These are phyloP conservation scores for Pinus taeda DNA, from an alignment of 75 land plant species.

Conservation along the genomic window DNA sequence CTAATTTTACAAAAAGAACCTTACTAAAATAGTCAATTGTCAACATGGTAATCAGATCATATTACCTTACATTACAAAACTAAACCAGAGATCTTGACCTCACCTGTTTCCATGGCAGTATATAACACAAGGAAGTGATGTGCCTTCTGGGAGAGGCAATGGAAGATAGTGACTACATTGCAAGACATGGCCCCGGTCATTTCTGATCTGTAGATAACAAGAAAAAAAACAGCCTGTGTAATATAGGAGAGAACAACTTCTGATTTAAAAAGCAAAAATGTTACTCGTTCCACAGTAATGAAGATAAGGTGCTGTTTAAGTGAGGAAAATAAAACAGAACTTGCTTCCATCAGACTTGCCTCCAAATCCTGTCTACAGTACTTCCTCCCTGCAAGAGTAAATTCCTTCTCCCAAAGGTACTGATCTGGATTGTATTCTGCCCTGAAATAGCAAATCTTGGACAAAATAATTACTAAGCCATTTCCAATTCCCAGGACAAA, in stretches of 20 bases:
- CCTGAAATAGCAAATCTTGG: conserved; percentile 46
- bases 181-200: conserved; percentile 78
- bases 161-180: conserved; percentile 96
- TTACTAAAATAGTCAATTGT: neutral
- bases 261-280: neutral
- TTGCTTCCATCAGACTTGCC: conserved; percentile 61
- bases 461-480: neutral
- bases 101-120: conserved; percentile 99
- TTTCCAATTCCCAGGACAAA: neutral
- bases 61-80: neutral
- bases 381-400: conserved; percentile 77
- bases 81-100: neutral
- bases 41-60: neutral
- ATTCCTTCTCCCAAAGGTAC: conserved; percentile 89
- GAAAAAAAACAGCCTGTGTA: neutral
- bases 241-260: neutral
- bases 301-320: neutral
- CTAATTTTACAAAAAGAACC: neutral
- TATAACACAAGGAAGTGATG: conserved; percentile 90
- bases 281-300: neutral
- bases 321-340: conserved; percentile 14
- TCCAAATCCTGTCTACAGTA: conserved; percentile 83
- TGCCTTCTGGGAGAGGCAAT: conserved; percentile 55
- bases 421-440: conserved; percentile 89
- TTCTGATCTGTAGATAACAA: conserved; percentile 66